Conservation (phyloP, 73 alveolate genomes). For the Paramecium primaurelia region DNA sequence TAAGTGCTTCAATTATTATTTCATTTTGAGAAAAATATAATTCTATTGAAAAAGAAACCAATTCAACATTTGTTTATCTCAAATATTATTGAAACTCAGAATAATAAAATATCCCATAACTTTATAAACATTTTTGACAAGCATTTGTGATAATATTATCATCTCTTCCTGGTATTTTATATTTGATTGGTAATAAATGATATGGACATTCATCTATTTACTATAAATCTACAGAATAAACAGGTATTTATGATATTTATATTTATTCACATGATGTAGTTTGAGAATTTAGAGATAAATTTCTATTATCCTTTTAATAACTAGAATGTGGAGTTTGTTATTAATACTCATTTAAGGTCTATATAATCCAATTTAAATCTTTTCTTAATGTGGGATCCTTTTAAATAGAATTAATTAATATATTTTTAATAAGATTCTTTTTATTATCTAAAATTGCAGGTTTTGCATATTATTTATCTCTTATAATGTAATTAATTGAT, state of each 20-base stretch:
- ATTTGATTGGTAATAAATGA: background rate
- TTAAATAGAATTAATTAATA: background rate
- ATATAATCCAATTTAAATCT: background rate
- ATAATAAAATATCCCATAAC: background rate
- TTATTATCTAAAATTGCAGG: background rate
- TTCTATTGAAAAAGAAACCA: background rate
- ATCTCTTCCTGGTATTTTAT: background rate
- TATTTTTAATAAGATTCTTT: background rate
- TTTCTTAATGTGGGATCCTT: slow-evolving; percentile 32
- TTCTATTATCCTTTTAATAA: background rate
- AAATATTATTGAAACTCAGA: background rate
- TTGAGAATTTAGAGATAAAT: background rate
- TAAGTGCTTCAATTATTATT: background rate
- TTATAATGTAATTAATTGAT: background rate
- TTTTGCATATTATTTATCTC: background rate
- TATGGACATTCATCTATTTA: background rate
- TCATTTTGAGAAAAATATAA: background rate
- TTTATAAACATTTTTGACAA: background rate
- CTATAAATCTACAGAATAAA: background rate
- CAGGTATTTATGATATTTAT: background rate
- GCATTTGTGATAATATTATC: background rate
- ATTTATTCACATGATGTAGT: background rate
- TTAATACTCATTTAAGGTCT: background rate
- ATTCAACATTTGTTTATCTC: background rate
- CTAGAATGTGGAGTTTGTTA: background rate